Evolutionary conservation across 768 basidiomycete genomes (phyloP).

Genomic region (Lentinula boryana): DNA sequence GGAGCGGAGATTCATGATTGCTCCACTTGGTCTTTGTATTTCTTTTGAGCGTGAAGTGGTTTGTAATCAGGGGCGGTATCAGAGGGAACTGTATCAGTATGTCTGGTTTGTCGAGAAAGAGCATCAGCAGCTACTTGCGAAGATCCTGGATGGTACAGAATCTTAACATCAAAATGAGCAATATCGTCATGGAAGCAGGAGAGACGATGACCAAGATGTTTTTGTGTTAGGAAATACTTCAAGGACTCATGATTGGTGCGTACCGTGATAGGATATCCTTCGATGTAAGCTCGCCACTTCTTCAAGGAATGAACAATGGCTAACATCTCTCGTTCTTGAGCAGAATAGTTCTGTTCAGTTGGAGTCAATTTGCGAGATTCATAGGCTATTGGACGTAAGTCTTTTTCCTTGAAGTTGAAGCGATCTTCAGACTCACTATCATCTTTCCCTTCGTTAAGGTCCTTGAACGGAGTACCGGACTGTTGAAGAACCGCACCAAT

Average conservation of each 20-base stretch:
- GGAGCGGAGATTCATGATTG: too few relatives aligned
- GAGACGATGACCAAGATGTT: conserved; percentile 15
- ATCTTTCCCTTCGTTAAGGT: background rate
- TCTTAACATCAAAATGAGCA: conserved; percentile 11
- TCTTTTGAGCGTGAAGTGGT: too few relatives aligned
- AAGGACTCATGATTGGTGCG: conserved; percentile 17
- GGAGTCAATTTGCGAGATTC: conserved; percentile 8
- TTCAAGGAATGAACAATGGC: conserved; percentile 14
- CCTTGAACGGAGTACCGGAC: background rate
- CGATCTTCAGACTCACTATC: background rate
- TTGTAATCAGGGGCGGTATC: too few relatives aligned
- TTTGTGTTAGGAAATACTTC: conserved; percentile 14
- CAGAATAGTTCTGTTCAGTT: conserved; percentile 10
- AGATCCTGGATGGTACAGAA: conserved; percentile 13
- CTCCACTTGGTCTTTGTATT: too few relatives aligned
- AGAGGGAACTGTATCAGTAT: too few relatives aligned
- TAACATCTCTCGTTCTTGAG: conserved; percentile 10
- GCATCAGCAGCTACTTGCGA: conserved; percentile 14
- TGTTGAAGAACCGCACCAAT: background rate
- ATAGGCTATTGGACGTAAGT: conserved; percentile 9
- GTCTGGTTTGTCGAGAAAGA: conserved; percentile 3
- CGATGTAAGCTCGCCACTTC: conserved; percentile 14
- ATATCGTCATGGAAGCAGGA: conserved; percentile 16
- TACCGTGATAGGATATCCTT: conserved; percentile 16
- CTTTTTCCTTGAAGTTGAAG: conserved; percentile 9